A percentile compares a stretch with the other conserved stretches of the same genome.
Evolutionary conservation across 192 early-diverging fungal genomes (phyloP).

Genomic region (Chytriomyces hyalinus): DNA sequence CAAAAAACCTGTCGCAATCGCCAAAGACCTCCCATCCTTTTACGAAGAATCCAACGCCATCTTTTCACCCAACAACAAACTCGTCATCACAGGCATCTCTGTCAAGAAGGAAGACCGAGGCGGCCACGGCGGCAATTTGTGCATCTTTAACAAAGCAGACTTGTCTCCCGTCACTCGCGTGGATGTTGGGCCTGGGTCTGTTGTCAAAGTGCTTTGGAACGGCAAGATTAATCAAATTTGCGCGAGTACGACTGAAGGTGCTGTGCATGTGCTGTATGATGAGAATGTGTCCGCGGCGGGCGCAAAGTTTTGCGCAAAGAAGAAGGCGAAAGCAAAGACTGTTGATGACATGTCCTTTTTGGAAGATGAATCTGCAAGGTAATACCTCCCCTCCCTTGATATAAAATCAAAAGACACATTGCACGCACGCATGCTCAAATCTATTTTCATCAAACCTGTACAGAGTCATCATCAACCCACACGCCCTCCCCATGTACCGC

Average conservation of each 20-base stretch:
- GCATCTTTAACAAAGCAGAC: constrained; percentile 68
- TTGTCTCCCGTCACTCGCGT: constrained; percentile 58
- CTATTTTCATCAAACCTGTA: background rate
- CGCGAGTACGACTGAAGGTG: constrained; percentile 76
- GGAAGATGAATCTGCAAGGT: constrained; percentile 32
- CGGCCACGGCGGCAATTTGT: constrained; percentile 60
- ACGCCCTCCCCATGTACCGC: constrained; percentile 86
- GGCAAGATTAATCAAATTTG: constrained; percentile 86
- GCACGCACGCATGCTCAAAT: background rate
- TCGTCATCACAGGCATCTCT: constrained; percentile 79
- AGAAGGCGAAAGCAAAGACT: constrained; percentile 66
- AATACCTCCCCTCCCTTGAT: background rate
- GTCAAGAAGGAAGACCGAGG: constrained; percentile 67
- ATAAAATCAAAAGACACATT: background rate
- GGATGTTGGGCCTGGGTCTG: constrained; percentile 56
- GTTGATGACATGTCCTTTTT: constrained; percentile 41
- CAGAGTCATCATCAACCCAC: constrained; percentile 84
- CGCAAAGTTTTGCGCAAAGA: constrained; percentile 70
- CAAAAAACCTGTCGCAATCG: constrained; percentile 65
- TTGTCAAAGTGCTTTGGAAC: constrained; percentile 85
- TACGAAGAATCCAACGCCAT: constrained; percentile 80
- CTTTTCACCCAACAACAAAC: constrained; percentile 80
- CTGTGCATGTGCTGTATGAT: constrained; percentile 78
- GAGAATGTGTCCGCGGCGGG: constrained; percentile 70
- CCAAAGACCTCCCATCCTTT: constrained; percentile 60